phyloP scores from a whole-genome alignment of 176 grass and related monocot species.

The Pharus latifolius region DNA sequence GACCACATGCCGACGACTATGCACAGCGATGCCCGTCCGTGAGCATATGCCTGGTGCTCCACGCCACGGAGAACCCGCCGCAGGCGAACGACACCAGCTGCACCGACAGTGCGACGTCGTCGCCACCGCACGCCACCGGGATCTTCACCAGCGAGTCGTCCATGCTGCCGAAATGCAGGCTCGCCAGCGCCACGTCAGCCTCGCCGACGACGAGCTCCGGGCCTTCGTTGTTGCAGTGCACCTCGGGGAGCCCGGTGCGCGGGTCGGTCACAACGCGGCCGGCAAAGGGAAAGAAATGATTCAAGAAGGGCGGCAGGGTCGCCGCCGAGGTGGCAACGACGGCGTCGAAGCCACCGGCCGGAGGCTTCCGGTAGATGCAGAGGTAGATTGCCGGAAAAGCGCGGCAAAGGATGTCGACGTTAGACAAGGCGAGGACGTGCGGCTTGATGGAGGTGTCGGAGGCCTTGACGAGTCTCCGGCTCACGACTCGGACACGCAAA shows the following conservation, averaged over 20 bases:
- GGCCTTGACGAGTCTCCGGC: constrained; percentile 10
- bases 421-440: constrained; percentile 6
- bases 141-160: neutral
- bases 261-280: constrained; percentile 2
- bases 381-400: constrained; percentile 1
- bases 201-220: constrained; percentile 35
- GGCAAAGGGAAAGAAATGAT: constrained; percentile 12
- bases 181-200: neutral
- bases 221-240: constrained; percentile 20
- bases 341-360: neutral
- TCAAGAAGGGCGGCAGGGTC: constrained; percentile 13
- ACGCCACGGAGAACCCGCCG: constrained; percentile 38
- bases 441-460: constrained; percentile 14
- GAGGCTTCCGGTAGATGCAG: constrained; percentile 1
- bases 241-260: neutral
- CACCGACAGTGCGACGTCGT: constrained; percentile 30
- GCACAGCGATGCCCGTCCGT: constrained; percentile 10
- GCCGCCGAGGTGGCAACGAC: neutral
- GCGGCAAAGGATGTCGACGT: constrained; percentile 7
- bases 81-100: constrained; percentile 29
- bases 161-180: constrained; percentile 4
- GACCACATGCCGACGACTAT: constrained; percentile 10
- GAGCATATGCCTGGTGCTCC: constrained; percentile 33
- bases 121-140: neutral
- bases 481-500: neutral